phyloP scores from a whole-genome alignment of 106 monocot species.

The Hemerocallis citrina region DNA sequence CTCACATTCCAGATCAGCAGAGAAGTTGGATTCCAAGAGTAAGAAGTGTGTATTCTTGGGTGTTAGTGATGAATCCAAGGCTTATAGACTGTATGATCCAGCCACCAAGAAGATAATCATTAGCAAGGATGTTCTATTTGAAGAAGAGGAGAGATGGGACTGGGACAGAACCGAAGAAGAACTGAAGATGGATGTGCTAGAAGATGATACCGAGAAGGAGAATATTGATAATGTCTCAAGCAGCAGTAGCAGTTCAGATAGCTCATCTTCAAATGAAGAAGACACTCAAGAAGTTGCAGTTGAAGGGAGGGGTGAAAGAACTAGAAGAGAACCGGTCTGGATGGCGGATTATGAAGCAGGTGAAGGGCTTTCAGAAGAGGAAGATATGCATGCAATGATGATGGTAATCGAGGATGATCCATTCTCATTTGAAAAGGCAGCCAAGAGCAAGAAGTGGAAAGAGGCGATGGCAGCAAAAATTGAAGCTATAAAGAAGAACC shows the following conservation, averaged over 20 bases:
- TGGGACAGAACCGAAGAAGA: not conserved
- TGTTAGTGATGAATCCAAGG: constrained; percentile 11
- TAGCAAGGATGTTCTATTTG: constrained; percentile 1
- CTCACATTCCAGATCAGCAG: not conserved
- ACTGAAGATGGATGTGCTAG: not conserved
- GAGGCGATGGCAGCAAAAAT: not conserved
- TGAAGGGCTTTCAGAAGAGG: not conserved
- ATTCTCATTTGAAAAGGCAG: not conserved
- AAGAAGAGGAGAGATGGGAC: not conserved
- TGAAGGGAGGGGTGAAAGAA: not conserved
- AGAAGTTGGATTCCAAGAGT: constrained; percentile 3
- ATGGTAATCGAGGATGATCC: not conserved
- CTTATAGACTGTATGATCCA: constrained; percentile 3
- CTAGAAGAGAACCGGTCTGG: not conserved
- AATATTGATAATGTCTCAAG: not conserved
- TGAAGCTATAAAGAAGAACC: not conserved
- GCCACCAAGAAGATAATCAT: constrained; percentile 2
- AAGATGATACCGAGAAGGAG: not conserved
- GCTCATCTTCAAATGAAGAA: not conserved
- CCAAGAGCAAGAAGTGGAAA: not conserved
- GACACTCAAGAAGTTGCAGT: not conserved
- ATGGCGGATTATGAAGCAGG: not conserved
- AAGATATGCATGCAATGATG: not conserved
- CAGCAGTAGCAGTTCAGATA: not conserved
- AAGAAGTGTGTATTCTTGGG: not conserved